Conservation (phyloP, 1,139 yeast species). For the Suhomyces guaymorum region DNA sequence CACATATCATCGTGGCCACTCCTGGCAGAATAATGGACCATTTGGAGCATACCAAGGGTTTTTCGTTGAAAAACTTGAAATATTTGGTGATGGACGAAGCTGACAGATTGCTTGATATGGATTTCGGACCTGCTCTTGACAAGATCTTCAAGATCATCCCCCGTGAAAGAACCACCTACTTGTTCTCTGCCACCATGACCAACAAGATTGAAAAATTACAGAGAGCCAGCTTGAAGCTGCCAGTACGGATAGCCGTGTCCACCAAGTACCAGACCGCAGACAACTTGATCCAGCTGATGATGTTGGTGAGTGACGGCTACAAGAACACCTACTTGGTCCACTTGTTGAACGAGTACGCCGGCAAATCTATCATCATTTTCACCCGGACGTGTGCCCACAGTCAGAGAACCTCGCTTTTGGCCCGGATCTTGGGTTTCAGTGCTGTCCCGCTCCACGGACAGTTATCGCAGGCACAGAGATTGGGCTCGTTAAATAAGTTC, state of each 20-base stretch:
- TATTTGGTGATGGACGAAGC: conserved; percentile 96
- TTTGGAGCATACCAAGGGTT: conserved; percentile 91
- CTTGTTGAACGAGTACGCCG: conserved; percentile 77
- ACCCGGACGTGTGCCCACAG: conserved; percentile 96
- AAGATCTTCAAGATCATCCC: conserved; percentile 85
- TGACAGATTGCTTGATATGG: conserved; percentile 92
- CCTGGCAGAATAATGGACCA: conserved; percentile 97
- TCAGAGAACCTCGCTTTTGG: conserved; percentile 81
- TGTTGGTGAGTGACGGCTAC: conserved; percentile 90
- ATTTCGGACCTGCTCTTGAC: conserved; percentile 92
- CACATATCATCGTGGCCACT: conserved; percentile 93
- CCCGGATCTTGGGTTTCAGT: conserved; percentile 78
- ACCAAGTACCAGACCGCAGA: conserved; percentile 91
- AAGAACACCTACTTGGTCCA: conserved; percentile 87
- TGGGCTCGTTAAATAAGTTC: conserved; percentile 91
- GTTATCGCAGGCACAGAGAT: conserved; percentile 84
- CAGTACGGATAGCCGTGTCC: conserved; percentile 89
- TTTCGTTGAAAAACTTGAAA: conserved; percentile 74
- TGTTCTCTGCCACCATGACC: conserved; percentile 96
- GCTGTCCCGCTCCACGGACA: conserved; percentile 97
- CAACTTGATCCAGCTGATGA: conserved; percentile 82
- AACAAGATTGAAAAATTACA: conserved; percentile 92
- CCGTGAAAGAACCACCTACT: conserved; percentile 76
- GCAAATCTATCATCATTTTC: conserved; percentile 86
- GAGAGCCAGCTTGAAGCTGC: conserved; percentile 85